Evolutionary conservation across 495 filamentous ascomycete genomes (phyloP).

Genomic region (Eremomyces bilateralis): DNA sequence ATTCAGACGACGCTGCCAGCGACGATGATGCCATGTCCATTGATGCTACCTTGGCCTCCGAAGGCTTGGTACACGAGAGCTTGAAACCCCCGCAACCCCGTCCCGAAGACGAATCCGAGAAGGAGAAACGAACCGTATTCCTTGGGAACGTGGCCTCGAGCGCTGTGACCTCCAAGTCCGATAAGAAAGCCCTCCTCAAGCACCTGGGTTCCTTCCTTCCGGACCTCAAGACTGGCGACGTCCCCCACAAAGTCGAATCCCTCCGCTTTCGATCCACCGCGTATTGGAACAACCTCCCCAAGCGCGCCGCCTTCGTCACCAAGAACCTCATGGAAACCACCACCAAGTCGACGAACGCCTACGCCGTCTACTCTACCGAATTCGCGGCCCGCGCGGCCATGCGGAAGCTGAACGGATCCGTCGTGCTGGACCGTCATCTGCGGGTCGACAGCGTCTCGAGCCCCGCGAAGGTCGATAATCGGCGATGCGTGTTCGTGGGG

Average conservation of each 20-base stretch:
- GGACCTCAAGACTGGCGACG: conserved; percentile 12
- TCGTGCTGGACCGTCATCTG: conserved; percentile 72
- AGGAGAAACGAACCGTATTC: conserved; percentile 79
- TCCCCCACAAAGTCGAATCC: conserved; percentile 56
- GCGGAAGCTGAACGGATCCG: conserved; percentile 55
- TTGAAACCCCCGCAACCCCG: conserved; percentile 22
- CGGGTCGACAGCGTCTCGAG: conserved; percentile 79
- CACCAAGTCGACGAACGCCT: conserved; percentile 84
- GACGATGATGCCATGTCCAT: conserved; percentile 11
- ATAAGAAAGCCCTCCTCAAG: conserved; percentile 49
- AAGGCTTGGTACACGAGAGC: conserved; percentile 16
- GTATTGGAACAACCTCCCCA: conserved; percentile 56
- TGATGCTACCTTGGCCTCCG: not conserved
- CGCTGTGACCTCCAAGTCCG: conserved; percentile 60
- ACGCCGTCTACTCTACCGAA: conserved; percentile 61
- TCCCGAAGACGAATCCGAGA: conserved; percentile 67
- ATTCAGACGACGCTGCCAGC: not conserved
- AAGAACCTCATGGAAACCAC: conserved; percentile 69
- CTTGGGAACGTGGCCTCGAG: conserved; percentile 70
- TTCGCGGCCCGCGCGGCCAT: conserved; percentile 55
- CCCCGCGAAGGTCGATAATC: conserved; percentile 58
- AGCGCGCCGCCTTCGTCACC: conserved; percentile 70
- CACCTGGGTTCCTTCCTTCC: conserved; percentile 39
- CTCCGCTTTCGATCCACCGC: conserved; percentile 86
- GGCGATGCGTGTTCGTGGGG: conserved; percentile 86